phyloP scores from a whole-genome alignment of 805 yeast species.

The Phaffomyces opuntiae region DNA sequence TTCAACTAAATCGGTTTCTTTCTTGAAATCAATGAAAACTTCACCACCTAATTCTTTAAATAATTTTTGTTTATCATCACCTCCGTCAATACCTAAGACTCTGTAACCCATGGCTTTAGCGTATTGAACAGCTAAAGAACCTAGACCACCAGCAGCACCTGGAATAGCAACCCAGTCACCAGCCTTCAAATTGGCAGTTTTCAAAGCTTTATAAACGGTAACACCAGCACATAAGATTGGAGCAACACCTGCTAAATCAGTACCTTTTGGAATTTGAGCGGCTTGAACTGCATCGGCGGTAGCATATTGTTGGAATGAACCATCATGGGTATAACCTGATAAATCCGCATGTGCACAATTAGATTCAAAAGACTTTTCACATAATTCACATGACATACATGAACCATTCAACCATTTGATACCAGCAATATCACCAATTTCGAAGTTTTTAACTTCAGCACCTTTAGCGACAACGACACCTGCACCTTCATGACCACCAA shows the following conservation, averaged over 20 bases:
- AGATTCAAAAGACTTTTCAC: constrained; percentile 46
- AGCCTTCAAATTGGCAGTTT: constrained; percentile 59
- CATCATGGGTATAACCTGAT: constrained; percentile 85
- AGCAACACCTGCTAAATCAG: constrained; percentile 67
- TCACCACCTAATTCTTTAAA: constrained; percentile 51
- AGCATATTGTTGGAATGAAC: constrained; percentile 85
- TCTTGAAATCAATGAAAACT: constrained; percentile 50
- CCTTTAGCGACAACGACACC: constrained; percentile 58
- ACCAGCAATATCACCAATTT: constrained; percentile 57
- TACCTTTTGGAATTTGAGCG: constrained; percentile 64
- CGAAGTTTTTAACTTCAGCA: constrained; percentile 45
- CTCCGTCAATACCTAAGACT: constrained; percentile 13
- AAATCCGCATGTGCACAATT: constrained; percentile 63
- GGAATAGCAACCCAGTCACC: constrained; percentile 41
- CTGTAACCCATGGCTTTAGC: constrained; percentile 15
- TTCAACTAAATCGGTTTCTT: constrained; percentile 43
- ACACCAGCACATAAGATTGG: constrained; percentile 89
- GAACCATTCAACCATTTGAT: constrained; percentile 59
- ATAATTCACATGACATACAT: constrained; percentile 53
- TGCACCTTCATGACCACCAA: constrained; percentile 67
- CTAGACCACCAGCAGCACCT: constrained; percentile 15
- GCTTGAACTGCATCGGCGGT: constrained; percentile 86
- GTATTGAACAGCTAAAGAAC: constrained; percentile 12
- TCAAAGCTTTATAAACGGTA: constrained; percentile 85
- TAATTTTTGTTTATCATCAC: constrained; percentile 8